Evolutionary conservation across 768 basidiomycete species (phyloP), one percentile per base, ranked within the genome.

Genomic region (Tricholoma flavovirens): DNA sequence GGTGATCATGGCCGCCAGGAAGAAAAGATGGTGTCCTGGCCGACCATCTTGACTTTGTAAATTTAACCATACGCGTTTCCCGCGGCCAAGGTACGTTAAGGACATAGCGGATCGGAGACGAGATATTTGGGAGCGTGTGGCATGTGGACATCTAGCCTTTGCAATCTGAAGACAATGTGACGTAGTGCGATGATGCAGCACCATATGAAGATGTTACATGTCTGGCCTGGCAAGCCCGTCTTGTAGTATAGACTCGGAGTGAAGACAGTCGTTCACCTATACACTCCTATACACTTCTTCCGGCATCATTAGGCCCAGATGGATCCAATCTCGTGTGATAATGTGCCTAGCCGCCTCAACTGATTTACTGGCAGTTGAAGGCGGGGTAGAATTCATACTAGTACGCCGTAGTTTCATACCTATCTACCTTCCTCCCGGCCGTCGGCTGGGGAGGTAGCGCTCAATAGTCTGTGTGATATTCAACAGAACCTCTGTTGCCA

Each of bases 401-500:
- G 24, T 26, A 26, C 24, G 24, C 24, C 5, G 24, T 26, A 26
- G 24, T 26, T 2, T 26, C 24, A 2, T 26, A n/a, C n/a, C n/a
- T n/a, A n/a, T n/a, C n/a, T n/a, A n/a, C n/a, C n/a, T n/a, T n/a
- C n/a, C n/a, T n/a, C n/a, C n/a, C n/a, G n/a, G n/a, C n/a, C n/a
- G n/a, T n/a, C n/a, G n/a, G n/a, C n/a, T n/a, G n/a, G n/a, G n/a
- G 33, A 33, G 11, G 33, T 33, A 33, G 12, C 8, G n/a, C n/a
- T n/a, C 38, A 62, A 43, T 38, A 60, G 24, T 5, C 69, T 67
- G 70, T 3, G 63, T 57, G 24, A 70, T 51, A 56, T 70, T 68
- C 29, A 69, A 55, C 5, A 63, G 66, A 50, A 61, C 69, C 49
- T 70, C 65, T 9, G 68, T 69, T 10, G 72, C 24, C 24, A 26